phyloP scores from a whole-genome alignment of 129 eudicot species.

The Flaveria robusta region DNA sequence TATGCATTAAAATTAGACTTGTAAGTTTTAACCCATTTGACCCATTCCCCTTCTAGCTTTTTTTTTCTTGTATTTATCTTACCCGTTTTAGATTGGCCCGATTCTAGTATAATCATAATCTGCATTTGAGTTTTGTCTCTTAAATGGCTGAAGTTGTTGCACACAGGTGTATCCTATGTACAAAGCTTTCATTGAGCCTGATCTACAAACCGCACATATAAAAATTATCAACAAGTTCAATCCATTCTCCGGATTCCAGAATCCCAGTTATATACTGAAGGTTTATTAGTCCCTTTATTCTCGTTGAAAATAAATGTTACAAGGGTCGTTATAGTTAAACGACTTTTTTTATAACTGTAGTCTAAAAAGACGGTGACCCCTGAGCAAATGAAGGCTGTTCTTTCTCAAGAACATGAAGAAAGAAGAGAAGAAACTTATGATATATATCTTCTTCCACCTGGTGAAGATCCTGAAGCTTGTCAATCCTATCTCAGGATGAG shows the following conservation, averaged over 20 bases:
- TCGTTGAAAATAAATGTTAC: neutral
- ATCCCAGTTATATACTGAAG: slow-evolving; percentile 92
- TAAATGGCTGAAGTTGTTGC: slow-evolving; percentile 24
- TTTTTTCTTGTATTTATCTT: no score
- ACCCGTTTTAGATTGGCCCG: neutral
- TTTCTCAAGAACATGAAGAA: slow-evolving; percentile 64
- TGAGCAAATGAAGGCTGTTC: slow-evolving; percentile 73
- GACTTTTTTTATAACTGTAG: slow-evolving; percentile 42
- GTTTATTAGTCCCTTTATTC: slow-evolving; percentile 36
- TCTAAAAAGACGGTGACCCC: slow-evolving; percentile 66
- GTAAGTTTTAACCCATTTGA: neutral
- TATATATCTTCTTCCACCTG: slow-evolving; percentile 96
- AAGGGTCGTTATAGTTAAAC: neutral
- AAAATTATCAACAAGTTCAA: slow-evolving; percentile 88
- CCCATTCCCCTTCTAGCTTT: neutral
- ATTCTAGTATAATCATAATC: neutral
- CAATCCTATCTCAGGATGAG: slow-evolving; percentile 96
- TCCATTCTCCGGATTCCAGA: slow-evolving; percentile 94
- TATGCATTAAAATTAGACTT: neutral
- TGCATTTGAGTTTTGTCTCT: slow-evolving; percentile 13
- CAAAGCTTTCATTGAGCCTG: slow-evolving; percentile 97
- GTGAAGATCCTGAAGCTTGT: slow-evolving; percentile 98
- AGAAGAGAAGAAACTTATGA: slow-evolving; percentile 86
- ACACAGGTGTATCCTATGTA: slow-evolving; percentile 97
- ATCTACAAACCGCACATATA: slow-evolving; percentile 89